These are phyloP conservation scores for Crucihimalaya himalaica DNA, from an alignment of 345 rosid species.

Conservation along the genomic window DNA sequence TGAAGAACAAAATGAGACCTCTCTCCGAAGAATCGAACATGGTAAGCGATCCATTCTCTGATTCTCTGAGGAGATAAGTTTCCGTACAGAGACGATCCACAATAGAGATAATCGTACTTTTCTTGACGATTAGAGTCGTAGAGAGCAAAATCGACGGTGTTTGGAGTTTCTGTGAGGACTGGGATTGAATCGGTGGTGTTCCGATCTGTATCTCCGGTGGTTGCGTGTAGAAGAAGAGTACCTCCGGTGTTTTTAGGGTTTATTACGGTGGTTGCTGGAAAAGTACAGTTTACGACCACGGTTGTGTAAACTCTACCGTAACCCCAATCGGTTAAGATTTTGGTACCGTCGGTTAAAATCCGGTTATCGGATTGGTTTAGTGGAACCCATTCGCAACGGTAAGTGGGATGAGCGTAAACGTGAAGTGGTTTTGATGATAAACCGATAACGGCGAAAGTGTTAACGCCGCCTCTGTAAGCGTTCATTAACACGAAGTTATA, in stretches of 20 bases:
- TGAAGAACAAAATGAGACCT: constrained; percentile 81
- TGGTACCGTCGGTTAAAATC: constrained; percentile 45
- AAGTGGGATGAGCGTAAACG: constrained; percentile 62
- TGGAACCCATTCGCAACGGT: constrained; percentile 75
- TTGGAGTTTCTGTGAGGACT: constrained; percentile 50
- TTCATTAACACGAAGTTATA: constrained; percentile 83
- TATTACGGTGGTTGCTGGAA: constrained; percentile 44
- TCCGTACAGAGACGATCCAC: constrained; percentile 84
- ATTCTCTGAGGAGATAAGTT: constrained; percentile 75
- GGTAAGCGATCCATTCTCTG: constrained; percentile 90
- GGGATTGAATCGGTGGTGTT: constrained; percentile 68
- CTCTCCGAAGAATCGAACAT: constrained; percentile 69
- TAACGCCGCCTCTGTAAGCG: constrained; percentile 76
- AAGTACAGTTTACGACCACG: constrained; percentile 87
- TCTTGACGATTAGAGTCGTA: constrained; percentile 45
- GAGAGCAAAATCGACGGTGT: constrained; percentile 41
- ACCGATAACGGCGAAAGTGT: constrained; percentile 73
- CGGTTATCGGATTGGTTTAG: constrained; percentile 33
- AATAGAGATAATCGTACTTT: constrained; percentile 76
- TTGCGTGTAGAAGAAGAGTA: constrained; percentile 56
- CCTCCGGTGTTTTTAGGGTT: constrained; percentile 75
- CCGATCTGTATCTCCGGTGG: constrained; percentile 61
- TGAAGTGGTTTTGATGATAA: constrained; percentile 87
- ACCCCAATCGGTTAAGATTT: constrained; percentile 95
- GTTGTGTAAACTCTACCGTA: constrained; percentile 89